phyloP scores from a whole-genome alignment of 805 yeast genomes.

The Nakazawaea anatomiae region DNA sequence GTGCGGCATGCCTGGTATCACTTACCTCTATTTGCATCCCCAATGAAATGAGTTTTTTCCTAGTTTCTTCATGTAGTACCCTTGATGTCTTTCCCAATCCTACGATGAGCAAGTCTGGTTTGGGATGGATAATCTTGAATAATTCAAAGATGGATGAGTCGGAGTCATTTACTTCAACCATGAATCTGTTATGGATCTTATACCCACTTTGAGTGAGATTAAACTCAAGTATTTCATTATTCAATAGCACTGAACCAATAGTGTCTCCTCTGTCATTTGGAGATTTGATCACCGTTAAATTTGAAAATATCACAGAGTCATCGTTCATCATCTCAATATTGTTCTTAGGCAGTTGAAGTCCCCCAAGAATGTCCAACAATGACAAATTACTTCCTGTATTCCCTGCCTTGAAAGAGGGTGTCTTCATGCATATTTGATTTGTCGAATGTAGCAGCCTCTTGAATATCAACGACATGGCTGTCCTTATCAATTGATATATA shows the following conservation, averaged over 20 bases:
- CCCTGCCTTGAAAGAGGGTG: conserved; percentile 24
- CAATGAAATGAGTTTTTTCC: conserved; percentile 39
- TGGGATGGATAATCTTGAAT: conserved; percentile 52
- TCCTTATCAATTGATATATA: not conserved
- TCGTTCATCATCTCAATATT: conserved; percentile 43
- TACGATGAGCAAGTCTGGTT: conserved; percentile 68
- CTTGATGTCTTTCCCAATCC: conserved; percentile 67
- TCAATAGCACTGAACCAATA: conserved; percentile 43
- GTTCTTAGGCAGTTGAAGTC: conserved; percentile 38
- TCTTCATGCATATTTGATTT: not conserved
- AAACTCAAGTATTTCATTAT: conserved; percentile 58
- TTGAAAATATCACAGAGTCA: conserved; percentile 57
- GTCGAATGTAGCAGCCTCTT: conserved; percentile 4
- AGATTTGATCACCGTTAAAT: conserved; percentile 41
- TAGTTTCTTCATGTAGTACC: conserved; percentile 52
- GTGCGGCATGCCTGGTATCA: conserved; percentile 61
- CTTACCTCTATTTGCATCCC: conserved; percentile 72
- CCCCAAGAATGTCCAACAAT: conserved; percentile 39
- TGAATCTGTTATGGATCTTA: conserved; percentile 34
- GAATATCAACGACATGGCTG: not conserved
- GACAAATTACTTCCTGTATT: conserved; percentile 31
- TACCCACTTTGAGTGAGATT: conserved; percentile 32
- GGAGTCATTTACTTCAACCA: conserved; percentile 2
- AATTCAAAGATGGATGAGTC: conserved; percentile 52
- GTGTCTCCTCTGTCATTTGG: conserved; percentile 30